Evolutionary conservation across 345 rosid species (phyloP).

Genomic region (Populus ilicifolia): DNA sequence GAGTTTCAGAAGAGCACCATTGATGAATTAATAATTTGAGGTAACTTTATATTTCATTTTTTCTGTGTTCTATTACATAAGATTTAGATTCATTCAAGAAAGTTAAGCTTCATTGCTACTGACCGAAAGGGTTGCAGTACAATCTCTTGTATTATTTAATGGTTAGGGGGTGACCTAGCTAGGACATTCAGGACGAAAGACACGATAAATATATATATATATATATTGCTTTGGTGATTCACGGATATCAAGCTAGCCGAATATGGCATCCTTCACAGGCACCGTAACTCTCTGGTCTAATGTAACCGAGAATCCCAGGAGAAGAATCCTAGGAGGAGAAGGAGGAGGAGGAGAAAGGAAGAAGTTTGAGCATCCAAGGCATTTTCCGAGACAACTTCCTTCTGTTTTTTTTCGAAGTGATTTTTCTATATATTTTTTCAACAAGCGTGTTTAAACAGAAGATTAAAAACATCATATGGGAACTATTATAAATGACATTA

Average conservation of each 20-base stretch:
- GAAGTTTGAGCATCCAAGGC: background rate
- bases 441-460: background rate
- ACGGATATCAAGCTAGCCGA: background rate
- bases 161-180: background rate
- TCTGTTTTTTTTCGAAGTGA: background rate
- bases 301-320: background rate
- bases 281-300: background rate
- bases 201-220: background rate
- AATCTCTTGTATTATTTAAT: background rate
- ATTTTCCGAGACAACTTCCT: background rate
- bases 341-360: too few relatives aligned
- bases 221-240: background rate
- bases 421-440: background rate
- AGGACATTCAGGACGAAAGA: background rate
- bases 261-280: background rate
- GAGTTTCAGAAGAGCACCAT: constrained; percentile 23
- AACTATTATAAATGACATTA: too few relatives aligned
- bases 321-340: background rate
- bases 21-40: constrained; percentile 11
- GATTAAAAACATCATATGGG: too few relatives aligned
- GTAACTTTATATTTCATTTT: background rate
- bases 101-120: background rate
- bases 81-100: background rate
- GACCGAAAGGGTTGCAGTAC: constrained; percentile 17
- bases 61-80: background rate